Conservation (phyloP, 306 rosid genomes). For the Dalbergia cultrata region DNA sequence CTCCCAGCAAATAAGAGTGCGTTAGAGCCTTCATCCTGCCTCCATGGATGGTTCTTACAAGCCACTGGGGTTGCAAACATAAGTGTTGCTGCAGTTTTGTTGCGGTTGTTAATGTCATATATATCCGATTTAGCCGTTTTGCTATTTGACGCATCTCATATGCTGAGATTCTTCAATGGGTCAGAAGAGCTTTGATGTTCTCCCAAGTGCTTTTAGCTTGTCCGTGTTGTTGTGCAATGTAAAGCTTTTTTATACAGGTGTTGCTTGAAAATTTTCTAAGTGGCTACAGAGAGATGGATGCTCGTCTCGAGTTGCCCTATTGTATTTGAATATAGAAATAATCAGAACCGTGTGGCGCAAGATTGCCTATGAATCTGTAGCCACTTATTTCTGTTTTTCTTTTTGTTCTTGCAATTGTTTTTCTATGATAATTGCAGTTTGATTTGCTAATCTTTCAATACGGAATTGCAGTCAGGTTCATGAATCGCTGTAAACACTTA, state of each 20-base stretch:
- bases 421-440: conserved; percentile 45
- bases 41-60: conserved; percentile 40
- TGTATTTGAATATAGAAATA: conserved; percentile 67
- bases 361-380: conserved; percentile 49
- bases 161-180: conserved; percentile 44
- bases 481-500: too few relatives aligned
- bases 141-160: conserved; percentile 41
- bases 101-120: conserved; percentile 48
- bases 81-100: conserved; percentile 56
- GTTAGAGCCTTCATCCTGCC: conserved; percentile 41
- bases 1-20: conserved; percentile 68
- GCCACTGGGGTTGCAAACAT: conserved; percentile 42
- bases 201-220: conserved; percentile 41
- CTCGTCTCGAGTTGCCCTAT: conserved; percentile 48
- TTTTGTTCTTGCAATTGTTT: conserved; percentile 22
- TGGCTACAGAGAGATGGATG: conserved; percentile 51
- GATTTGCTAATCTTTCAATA: conserved; percentile 14
- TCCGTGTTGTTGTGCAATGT: conserved; percentile 56
- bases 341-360: conserved; percentile 51
- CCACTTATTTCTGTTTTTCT: conserved; percentile 34
- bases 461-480: too few relatives aligned
- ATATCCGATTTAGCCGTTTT: conserved; percentile 43
- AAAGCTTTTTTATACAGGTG: conserved; percentile 48
- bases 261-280: conserved; percentile 45
- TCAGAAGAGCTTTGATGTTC: conserved; percentile 25